phyloP scores from a whole-genome alignment of 2,329 filamentous ascomycete genomes.

The Leptographium galeiforme region DNA sequence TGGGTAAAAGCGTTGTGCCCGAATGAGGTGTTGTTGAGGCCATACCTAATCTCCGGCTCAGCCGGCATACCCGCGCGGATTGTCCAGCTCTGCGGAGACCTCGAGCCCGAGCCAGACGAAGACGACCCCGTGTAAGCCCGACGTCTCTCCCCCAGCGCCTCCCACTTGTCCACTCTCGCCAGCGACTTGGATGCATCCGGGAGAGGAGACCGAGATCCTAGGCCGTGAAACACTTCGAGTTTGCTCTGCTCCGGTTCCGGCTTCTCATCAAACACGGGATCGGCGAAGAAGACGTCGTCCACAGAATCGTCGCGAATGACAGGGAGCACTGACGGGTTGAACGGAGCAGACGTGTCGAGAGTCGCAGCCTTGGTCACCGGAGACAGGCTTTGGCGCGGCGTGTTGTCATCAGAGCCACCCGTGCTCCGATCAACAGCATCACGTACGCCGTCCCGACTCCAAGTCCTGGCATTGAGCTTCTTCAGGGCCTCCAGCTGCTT shows the following conservation, averaged over 20 bases:
- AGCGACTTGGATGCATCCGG: conserved; percentile 31
- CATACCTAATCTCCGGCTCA: conserved; percentile 22
- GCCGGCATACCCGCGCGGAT: conserved; percentile 9
- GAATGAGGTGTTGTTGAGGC: conserved; percentile 33
- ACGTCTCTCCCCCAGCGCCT: conserved; percentile 70
- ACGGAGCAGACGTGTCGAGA: conserved; percentile 25
- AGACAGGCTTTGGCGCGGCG: conserved; percentile 27
- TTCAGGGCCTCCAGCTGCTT: conserved; percentile 47
- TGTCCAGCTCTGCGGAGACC: conserved; percentile 38
- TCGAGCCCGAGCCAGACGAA: conserved; percentile 22
- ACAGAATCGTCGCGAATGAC: conserved; percentile 53
- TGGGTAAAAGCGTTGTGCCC: conserved; percentile 36
- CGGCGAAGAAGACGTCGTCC: conserved; percentile 62
- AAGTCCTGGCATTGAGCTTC: conserved; percentile 60
- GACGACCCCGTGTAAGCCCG: conserved; percentile 47
- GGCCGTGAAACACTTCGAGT: neutral
- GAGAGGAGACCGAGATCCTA: conserved; percentile 9
- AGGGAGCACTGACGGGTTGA: conserved; percentile 26
- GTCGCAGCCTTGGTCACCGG: conserved; percentile 23
- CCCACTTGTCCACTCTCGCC: conserved; percentile 67
- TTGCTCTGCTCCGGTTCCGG: conserved; percentile 18
- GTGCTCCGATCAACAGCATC: neutral
- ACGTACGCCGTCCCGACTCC: conserved; percentile 59
- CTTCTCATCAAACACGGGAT: conserved; percentile 30
- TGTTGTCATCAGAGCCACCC: conserved; percentile 25